These are phyloP conservation scores for Talaromyces sp. DNA, from an alignment of 2,329 filamentous ascomycete species.

Conservation along the genomic window DNA sequence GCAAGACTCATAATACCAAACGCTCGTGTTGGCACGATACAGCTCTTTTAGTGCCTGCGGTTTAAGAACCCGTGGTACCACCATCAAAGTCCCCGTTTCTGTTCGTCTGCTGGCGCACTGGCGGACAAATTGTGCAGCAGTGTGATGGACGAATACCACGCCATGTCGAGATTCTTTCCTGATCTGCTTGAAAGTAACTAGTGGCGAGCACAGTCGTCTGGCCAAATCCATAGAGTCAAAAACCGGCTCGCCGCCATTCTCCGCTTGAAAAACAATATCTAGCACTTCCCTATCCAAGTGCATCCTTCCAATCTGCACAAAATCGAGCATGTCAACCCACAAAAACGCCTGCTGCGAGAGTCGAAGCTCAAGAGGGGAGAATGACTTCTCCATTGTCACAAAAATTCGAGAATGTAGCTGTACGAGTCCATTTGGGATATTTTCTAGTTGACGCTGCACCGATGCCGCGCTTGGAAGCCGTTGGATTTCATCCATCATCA, in stretches of 20 bases:
- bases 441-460: background rate
- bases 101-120: background rate
- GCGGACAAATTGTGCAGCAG: background rate
- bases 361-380: background rate
- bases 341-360: constrained; percentile 3
- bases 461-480: background rate
- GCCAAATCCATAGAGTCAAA: constrained; percentile 4
- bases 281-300: background rate
- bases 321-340: constrained; percentile 3
- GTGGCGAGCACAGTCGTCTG: background rate
- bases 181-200: background rate
- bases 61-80: background rate
- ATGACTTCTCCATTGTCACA: constrained; percentile 1
- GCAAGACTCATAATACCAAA: background rate
- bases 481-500: constrained; percentile 7
- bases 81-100: background rate
- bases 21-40: background rate
- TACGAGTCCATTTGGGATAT: background rate
- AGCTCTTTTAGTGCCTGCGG: constrained; percentile 1
- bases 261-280: constrained; percentile 1
- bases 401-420: background rate
- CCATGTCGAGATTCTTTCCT: background rate
- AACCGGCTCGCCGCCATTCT: background rate
- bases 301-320: background rate
- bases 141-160: constrained; percentile 1